Evolutionary conservation across 495 filamentous ascomycete genomes (phyloP), one percentile per base, ranked within the genome.

Genomic region (Platismatia glauca): DNA sequence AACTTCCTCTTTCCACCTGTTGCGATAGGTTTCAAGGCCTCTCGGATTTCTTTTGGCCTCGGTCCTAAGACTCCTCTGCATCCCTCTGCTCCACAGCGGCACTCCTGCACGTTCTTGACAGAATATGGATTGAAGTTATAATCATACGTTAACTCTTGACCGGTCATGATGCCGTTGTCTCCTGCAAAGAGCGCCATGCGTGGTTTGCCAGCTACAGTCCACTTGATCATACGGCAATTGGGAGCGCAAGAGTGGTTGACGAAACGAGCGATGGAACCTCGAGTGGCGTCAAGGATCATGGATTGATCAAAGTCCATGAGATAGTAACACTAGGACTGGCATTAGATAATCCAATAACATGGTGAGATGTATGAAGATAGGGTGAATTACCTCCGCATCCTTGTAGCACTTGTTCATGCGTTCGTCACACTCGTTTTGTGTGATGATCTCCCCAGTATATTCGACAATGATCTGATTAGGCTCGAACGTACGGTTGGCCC

Each of bases 131-230:
- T 89, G 71, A 98, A 98, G 73, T 98, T 98, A 81, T 98, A 98
- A 79, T 98, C 94, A 73, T 98, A 98, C n/a, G 91, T 97, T 64
- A 98, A 77, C 71, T 98, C 94, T 57, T 97, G 90, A 43, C 94
- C 94, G 31, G 91, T 95, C 81, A 87, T 89, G 71, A 98, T 89
- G 3, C 89, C 90, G 13, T 79, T 76, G 64, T 96, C 89, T 13
- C 93, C 92, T 34, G 94, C 95, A 72, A 98, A 98, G 2, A 98
- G 82, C 29, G 92, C 94, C 92, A 98, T 97, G 57, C 94, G 87
- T 52, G 94, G 95, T 68, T 95, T 91, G 22, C 90, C 90, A 38
- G 84, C 84, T n/a, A 98, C 94, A 57, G 90, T 93, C 91, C 91
- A 95, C 75, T 96, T 97, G 59, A 92, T 87, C 89, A 98, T 97